phyloP scores from a whole-genome alignment of 2,329 filamentous ascomycete genomes.

The Zymoseptoria passerinii region DNA sequence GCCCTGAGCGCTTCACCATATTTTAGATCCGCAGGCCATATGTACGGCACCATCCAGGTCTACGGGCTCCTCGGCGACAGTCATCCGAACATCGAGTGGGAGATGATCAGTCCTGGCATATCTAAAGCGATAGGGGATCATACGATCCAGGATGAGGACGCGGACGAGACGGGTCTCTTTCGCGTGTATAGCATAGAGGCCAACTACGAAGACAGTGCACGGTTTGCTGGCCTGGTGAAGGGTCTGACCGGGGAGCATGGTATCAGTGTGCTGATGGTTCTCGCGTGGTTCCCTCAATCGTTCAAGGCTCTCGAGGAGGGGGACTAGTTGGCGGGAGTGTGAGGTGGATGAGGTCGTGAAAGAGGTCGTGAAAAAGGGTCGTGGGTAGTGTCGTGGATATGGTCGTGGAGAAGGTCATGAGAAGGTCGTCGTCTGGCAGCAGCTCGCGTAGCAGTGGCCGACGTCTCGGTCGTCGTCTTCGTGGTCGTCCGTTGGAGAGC shows the following conservation, averaged over 20 bases:
- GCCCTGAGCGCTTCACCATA: background rate
- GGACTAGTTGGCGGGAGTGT: background rate
- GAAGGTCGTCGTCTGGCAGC: too few relatives aligned
- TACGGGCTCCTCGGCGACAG: background rate
- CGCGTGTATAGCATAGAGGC: background rate
- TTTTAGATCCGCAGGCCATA: background rate
- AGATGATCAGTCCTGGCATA: background rate
- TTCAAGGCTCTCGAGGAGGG: too few relatives aligned
- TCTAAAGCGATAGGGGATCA: background rate
- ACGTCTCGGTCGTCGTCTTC: too few relatives aligned
- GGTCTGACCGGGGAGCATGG: background rate
- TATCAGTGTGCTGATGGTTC: background rate
- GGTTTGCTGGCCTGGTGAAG: background rate
- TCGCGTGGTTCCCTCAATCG: background rate
- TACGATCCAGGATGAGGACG: background rate
- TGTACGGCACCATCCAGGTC: background rate
- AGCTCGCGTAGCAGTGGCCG: too few relatives aligned
- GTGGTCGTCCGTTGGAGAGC: too few relatives aligned
- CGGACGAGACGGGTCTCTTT: background rate
- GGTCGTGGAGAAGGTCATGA: too few relatives aligned
- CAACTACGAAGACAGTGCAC: background rate
- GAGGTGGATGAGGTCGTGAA: too few relatives aligned
- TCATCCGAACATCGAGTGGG: background rate
- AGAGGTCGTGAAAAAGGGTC: too few relatives aligned
- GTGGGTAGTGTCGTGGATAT: too few relatives aligned